Base-by-base conservation (phyloP, 768 basidiomycete genomes). In the Dacryopinax primogenitus region DNA sequence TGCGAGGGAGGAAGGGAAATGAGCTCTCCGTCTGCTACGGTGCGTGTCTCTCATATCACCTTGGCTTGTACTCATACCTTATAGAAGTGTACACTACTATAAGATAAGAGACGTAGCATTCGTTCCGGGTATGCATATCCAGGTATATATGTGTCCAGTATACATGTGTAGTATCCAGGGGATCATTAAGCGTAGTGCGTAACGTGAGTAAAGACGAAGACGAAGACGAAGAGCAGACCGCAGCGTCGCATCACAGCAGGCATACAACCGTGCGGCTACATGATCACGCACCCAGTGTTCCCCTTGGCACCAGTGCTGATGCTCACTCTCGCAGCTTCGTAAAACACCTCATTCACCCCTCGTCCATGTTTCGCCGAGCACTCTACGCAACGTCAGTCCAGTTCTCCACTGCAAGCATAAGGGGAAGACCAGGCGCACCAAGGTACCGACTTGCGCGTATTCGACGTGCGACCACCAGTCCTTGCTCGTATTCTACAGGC, bases 351-450 rank as follows among this genome's bases (percentile, higher is more conserved):
- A 32, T 84, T 80, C 12, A 98, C 93, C 2, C 95, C 95, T 61
- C 95, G 84, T 69, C 96, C 94, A 72, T 95, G 92, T 75, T 97
- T 97, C 7, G 95, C 93, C 68, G 92, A 95, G 73, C 95, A 97
- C 79, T 98, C 94, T 96, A 71, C 36, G 34, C 26, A 12, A 23
- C 4, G 21, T 35, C n/a, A 35, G 11, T 35, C 34, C 28, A 64
- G 51, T 44, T 28, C 35, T 41, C 16, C 28, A 12, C 18, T 62
- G 2, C 15, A 15, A 16, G 21, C n/a, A 18, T 36, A 45, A 33
- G 34, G 28, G 37, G 36, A 26, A 36, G n/a, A 78, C 18, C 7
- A 18, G 41, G 41, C 83, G 34, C 67, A 92, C 92, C 95, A 1
- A 97, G 82, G 77, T 97, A 98, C 34, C 95, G 84, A 62, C 86